Evolutionary conservation across 257 asterid genomes (phyloP).

Genomic region (Mitragyna speciosa): DNA sequence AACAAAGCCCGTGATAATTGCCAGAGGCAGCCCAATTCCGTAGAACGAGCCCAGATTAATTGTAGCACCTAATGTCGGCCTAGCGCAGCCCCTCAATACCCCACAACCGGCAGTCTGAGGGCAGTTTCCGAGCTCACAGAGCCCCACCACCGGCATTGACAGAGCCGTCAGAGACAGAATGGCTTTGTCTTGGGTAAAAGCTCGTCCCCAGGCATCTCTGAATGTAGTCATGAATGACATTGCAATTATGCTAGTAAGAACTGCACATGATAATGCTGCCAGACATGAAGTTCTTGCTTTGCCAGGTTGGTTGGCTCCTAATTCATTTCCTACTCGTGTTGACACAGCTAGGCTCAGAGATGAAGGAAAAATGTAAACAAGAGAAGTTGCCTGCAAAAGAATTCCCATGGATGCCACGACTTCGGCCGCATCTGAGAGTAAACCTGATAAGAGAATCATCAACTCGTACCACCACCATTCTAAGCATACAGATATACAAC

Average conservation of each 20-base stretch:
- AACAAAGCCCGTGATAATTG: conserved; percentile 44
- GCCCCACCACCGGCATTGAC: conserved; percentile 59
- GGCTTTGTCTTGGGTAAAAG: conserved; percentile 44
- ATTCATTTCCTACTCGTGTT: conserved; percentile 62
- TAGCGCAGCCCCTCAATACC: conserved; percentile 62
- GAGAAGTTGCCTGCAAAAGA: conserved; percentile 58
- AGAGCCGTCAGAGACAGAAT: conserved; percentile 39
- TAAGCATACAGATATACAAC: conserved; percentile 47
- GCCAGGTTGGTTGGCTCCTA: conserved; percentile 52
- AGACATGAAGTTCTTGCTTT: conserved; percentile 41
- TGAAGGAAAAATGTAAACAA: conserved; percentile 57
- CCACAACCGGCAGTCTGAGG: conserved; percentile 77
- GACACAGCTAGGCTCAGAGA: conserved; percentile 54
- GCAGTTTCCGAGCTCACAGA: conserved; percentile 74
- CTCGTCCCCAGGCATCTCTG: conserved; percentile 40
- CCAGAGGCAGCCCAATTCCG: conserved; percentile 60
- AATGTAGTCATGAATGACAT: conserved; percentile 32
- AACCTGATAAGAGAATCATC: conserved; percentile 60
- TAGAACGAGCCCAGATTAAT: conserved; percentile 66
- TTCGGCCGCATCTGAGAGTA: conserved; percentile 44
- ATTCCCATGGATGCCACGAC: conserved; percentile 67
- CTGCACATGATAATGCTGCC: conserved; percentile 41
- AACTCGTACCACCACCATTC: conserved; percentile 75
- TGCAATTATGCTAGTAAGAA: conserved; percentile 36
- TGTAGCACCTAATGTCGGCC: conserved; percentile 48